Conservation (phyloP, 106 monocot species). For the Narthecium ossifragum region DNA sequence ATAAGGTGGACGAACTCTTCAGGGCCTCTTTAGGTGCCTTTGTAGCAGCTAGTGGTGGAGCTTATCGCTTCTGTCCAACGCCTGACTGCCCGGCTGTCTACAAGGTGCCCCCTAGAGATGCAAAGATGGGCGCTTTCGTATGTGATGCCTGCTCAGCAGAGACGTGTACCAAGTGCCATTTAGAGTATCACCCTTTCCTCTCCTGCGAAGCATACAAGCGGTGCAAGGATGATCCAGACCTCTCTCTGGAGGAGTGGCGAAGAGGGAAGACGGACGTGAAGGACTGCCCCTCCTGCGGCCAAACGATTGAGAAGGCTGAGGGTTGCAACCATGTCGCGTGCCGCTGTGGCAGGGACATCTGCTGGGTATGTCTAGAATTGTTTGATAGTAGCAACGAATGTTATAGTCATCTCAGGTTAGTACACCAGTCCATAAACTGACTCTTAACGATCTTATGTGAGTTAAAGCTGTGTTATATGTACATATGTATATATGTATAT, state of each 20-base stretch:
- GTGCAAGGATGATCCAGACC: constrained; percentile 74
- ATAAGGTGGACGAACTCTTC: constrained; percentile 77
- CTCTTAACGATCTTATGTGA: too few relatives aligned
- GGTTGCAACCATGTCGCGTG: constrained; percentile 91
- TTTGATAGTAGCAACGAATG: constrained; percentile 58
- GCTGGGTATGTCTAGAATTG: constrained; percentile 65
- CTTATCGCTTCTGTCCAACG: constrained; percentile 61
- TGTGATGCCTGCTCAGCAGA: constrained; percentile 72
- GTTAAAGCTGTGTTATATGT: not conserved
- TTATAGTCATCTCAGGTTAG: constrained; percentile 60
- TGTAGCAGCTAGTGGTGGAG: constrained; percentile 48
- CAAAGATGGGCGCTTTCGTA: constrained; percentile 16
- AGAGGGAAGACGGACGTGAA: constrained; percentile 75
- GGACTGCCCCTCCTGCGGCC: constrained; percentile 59
- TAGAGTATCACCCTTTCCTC: constrained; percentile 74
- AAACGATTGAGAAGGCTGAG: constrained; percentile 74
- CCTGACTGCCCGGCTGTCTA: constrained; percentile 40
- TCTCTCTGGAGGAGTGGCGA: constrained; percentile 60
- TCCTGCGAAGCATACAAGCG: constrained; percentile 72
- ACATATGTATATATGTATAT: not conserved
- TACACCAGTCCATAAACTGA: too few relatives aligned
- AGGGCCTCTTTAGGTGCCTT: constrained; percentile 59
- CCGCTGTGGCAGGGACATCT: constrained; percentile 68
- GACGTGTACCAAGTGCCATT: constrained; percentile 79
- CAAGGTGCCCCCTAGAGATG: constrained; percentile 16